Percentiles rank a stretch among this genome's conserved stretches.
phyloP scores from a whole-genome alignment of 1,284 basidiomycete species.

The Tilletia caries region DNA sequence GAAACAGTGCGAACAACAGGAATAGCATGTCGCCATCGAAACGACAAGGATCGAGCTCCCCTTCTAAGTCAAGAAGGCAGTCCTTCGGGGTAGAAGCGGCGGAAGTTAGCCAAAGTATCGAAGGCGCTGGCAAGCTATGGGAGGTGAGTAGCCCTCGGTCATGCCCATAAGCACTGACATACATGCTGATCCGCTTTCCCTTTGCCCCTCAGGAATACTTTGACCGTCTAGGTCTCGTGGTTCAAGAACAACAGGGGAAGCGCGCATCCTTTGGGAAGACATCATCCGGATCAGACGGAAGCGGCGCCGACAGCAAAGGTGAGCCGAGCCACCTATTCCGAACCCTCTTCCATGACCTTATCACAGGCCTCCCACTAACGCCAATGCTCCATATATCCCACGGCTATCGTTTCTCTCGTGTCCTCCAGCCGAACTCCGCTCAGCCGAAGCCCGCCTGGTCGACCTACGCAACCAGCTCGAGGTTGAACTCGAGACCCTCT shows the following conservation, averaged over 20 bases:
- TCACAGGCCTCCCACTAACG: too few species aligned
- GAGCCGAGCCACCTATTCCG: too few species aligned
- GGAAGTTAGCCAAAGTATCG: too few species aligned
- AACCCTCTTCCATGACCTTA: too few species aligned
- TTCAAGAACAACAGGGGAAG: not conserved
- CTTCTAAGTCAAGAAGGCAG: too few species aligned
- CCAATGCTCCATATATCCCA: too few species aligned
- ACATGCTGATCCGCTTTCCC: not conserved
- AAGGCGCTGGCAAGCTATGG: not conserved
- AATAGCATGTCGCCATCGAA: too few species aligned
- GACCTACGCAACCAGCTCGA: not conserved
- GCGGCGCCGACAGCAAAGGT: not conserved
- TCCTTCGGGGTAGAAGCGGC: too few species aligned
- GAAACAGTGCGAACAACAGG: too few species aligned
- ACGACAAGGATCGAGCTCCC: too few species aligned
- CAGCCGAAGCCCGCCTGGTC: not conserved
- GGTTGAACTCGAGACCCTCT: not conserved
- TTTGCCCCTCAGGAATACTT: not conserved
- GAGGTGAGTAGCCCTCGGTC: not conserved
- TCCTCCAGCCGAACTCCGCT: not conserved
- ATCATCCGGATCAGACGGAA: not conserved
- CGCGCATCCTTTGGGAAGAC: not conserved
- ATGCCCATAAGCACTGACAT: not conserved
- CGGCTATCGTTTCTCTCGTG: too few species aligned
- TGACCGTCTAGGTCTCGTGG: not conserved